Evolutionary conservation across 441 rosid species (phyloP), one percentile per base, ranked within the genome.

Genomic region (Kokia cookei): DNA sequence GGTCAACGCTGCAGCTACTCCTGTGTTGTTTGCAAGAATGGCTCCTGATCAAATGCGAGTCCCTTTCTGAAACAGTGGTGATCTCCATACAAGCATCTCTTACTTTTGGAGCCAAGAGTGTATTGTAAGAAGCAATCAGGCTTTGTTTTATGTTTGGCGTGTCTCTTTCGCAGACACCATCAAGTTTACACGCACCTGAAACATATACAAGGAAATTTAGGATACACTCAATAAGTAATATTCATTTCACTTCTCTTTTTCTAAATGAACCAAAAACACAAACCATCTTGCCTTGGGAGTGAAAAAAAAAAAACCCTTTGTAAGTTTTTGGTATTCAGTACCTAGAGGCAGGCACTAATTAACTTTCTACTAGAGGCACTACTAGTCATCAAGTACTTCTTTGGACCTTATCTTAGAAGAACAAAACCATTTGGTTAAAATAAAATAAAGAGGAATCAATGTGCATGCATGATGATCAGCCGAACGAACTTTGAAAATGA

Each of bases 141-240:
- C 86, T 73, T 69, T 84, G 91, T 78, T 86, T 92, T 74, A 86
- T 73, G 77, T 87, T 90, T 11, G 97, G 91, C 70, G 69, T 87
- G 5, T 90, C 95, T 71, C 88, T 90, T 80, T 91, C 95, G 17
- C 76, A 83, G 42, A 1, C 73, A 3, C 86, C 86, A 69, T 92
- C 95, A 22, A 62, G 66, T 29, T 89, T 91, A 74, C 80, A 80
- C 7, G 89, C 92, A 54, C 97, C 97, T 94, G 86, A 70, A 54
- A 17, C 58, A 54, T n/a, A 54, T 8, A 7, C 10, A 54, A 51
- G 22, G 7, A 51, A 15, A 51, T 51, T 51, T 51, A 51, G 26
- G 11, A 54, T 54, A 8, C 2, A 54, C 24, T 54, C 24, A 54
- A 54, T 3, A n/a, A 48, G 15, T 48, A 48, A 14, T 48, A 32